phyloP scores from a whole-genome alignment of 257 asterid species.

The Cruciata laevipes region DNA sequence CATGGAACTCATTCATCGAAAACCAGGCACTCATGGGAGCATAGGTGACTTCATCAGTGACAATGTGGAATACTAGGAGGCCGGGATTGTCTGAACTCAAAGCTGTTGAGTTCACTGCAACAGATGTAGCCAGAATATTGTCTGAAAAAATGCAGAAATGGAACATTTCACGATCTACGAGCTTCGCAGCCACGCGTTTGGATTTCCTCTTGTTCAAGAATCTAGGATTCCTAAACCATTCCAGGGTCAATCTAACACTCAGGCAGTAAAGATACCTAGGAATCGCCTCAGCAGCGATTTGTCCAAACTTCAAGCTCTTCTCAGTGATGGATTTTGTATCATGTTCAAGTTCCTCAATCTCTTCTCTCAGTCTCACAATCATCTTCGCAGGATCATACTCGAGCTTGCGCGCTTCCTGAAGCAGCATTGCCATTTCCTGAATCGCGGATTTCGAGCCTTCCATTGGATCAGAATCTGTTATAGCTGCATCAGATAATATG shows the following conservation, averaged over 20 bases:
- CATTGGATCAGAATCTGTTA: background rate
- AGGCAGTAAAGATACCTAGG: background rate
- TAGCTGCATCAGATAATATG: conserved; percentile 6
- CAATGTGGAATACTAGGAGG: conserved; percentile 5
- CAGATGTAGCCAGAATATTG: conserved; percentile 5
- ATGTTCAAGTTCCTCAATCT: background rate
- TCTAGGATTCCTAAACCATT: background rate
- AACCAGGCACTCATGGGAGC: conserved; percentile 10
- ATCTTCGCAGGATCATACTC: background rate
- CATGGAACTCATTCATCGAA: conserved; percentile 7
- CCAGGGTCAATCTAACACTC: conserved; percentile 6
- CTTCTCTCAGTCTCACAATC: background rate
- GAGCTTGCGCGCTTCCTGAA: background rate
- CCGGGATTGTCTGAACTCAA: conserved; percentile 4
- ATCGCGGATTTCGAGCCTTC: background rate
- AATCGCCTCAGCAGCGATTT: conserved; percentile 7
- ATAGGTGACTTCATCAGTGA: conserved; percentile 7
- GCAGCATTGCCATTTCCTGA: background rate
- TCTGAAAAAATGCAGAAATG: conserved; percentile 11
- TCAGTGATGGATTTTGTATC: background rate
- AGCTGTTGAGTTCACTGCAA: conserved; percentile 6
- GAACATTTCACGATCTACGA: background rate
- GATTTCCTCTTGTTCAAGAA: background rate
- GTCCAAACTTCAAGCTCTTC: conserved; percentile 2
- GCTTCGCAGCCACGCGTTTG: background rate